phyloP scores from a whole-genome alignment of 2,329 filamentous ascomycete species.

The Ustilaginoidea virens region DNA sequence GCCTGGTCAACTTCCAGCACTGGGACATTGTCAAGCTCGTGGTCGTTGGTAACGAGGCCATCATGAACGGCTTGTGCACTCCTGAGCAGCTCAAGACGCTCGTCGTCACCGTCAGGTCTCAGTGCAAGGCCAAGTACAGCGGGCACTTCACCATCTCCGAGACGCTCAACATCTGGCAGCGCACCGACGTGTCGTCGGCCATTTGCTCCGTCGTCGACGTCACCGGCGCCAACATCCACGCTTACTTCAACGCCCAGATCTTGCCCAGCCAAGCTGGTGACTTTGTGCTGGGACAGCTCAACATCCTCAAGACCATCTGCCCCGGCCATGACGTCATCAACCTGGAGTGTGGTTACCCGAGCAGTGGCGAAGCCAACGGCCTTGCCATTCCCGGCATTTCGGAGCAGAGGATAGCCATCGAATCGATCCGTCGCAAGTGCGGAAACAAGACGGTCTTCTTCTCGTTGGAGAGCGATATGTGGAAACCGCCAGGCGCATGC shows the following conservation, averaged over 20 bases:
- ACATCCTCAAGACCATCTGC: constrained; percentile 57
- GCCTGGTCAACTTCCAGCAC: constrained; percentile 35
- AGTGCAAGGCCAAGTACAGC: constrained; percentile 54
- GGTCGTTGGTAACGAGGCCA: constrained; percentile 80
- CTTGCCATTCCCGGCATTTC: constrained; percentile 47
- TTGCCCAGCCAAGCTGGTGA: constrained; percentile 50
- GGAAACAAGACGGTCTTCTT: constrained; percentile 67
- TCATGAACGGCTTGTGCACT: constrained; percentile 58
- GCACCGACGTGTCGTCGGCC: constrained; percentile 34
- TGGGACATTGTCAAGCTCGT: constrained; percentile 67
- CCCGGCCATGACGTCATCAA: constrained; percentile 58
- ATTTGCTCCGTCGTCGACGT: constrained; percentile 67
- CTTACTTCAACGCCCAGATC: constrained; percentile 74
- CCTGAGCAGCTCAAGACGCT: constrained; percentile 51
- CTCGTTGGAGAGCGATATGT: constrained; percentile 62
- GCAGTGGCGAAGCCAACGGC: constrained; percentile 53
- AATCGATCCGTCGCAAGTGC: constrained; percentile 48
- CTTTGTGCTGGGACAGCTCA: constrained; percentile 62
- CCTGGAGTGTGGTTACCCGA: constrained; percentile 87
- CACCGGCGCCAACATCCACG: constrained; percentile 75
- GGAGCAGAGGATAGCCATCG: constrained; percentile 60
- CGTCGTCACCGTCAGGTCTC: constrained; percentile 48
- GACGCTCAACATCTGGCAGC: constrained; percentile 63
- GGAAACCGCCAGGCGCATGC: constrained; percentile 60
- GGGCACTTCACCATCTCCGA: constrained; percentile 75